phyloP scores from a whole-genome alignment of 2,329 filamentous ascomycete genomes.

The Exophiala mesophila region DNA sequence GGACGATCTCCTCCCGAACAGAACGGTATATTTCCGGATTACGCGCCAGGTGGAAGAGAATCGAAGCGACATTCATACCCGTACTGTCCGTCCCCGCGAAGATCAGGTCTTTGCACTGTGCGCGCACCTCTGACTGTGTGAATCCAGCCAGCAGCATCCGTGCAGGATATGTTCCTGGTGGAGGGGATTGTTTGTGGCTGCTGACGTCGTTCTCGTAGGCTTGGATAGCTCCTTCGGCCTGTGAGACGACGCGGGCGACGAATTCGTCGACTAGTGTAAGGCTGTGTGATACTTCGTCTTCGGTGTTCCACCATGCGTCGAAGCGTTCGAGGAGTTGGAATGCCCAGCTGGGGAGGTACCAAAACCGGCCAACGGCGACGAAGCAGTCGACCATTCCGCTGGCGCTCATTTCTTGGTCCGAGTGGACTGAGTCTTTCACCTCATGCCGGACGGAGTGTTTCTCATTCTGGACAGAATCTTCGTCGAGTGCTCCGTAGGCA shows the following conservation, averaged over 20 bases:
- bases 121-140: constrained; percentile 20
- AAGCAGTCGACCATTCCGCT: constrained; percentile 51
- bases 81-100: constrained; percentile 54
- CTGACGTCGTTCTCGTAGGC: constrained; percentile 7
- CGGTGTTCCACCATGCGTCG: constrained; percentile 23
- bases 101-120: constrained; percentile 29
- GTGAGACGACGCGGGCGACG: constrained; percentile 19
- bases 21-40: constrained; percentile 36
- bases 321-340: constrained; percentile 24
- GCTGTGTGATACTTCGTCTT: constrained; percentile 17
- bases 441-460: constrained; percentile 10
- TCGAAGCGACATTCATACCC: constrained; percentile 47
- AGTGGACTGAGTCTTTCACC: too few species aligned
- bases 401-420: constrained; percentile 34
- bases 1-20: constrained; percentile 18
- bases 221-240: constrained; percentile 13
- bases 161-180: constrained; percentile 20
- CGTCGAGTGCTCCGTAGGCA: constrained; percentile 46
- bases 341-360: constrained; percentile 44
- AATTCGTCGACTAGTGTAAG: constrained; percentile 24
- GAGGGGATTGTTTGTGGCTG: constrained; percentile 6
- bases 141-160: constrained; percentile 24
- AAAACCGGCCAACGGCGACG: constrained; percentile 52
- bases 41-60: constrained; percentile 43
- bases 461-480: constrained; percentile 24